Conservation (phyloP, 75 land plant species). For the Selaginella tamariscina region DNA sequence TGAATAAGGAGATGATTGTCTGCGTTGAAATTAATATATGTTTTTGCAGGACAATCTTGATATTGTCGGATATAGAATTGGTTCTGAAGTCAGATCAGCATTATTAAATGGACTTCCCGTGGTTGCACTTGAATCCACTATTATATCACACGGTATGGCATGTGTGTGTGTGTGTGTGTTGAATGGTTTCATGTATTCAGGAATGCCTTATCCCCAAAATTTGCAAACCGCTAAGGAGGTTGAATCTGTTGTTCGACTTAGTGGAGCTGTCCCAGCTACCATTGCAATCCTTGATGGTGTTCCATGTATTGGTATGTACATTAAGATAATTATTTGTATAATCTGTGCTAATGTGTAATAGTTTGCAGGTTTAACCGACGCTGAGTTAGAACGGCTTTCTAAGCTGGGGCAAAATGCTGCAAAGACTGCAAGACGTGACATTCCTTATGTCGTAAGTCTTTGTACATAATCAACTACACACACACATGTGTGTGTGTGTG, state of each 20-base stretch:
- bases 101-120: conserved; percentile 47
- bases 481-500: too few relatives aligned
- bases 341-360: neutral
- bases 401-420: conserved; percentile 41
- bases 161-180: neutral
- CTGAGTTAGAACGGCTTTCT: conserved; percentile 62
- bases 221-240: conserved; percentile 71
- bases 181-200: conserved; percentile 18
- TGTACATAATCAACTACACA: neutral
- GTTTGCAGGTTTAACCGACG: conserved; percentile 44
- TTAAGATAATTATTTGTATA: neutral
- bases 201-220: conserved; percentile 98
- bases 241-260: conserved; percentile 50
- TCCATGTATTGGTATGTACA: conserved; percentile 66
- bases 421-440: conserved; percentile 91
- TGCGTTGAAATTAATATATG: too few relatives aligned
- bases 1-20: too few relatives aligned
- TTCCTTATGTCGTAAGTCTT: conserved; percentile 73
- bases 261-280: conserved; percentile 93
- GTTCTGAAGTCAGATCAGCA: conserved; percentile 52
- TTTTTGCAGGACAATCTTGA: neutral
- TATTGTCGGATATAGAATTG: conserved; percentile 18
- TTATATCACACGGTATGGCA: conserved; percentile 82
- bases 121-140: conserved; percentile 94
- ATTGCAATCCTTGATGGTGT: conserved; percentile 88